Conservation (phyloP, 352 stramenopile species). For the Phytophthora hybrid region DNA sequence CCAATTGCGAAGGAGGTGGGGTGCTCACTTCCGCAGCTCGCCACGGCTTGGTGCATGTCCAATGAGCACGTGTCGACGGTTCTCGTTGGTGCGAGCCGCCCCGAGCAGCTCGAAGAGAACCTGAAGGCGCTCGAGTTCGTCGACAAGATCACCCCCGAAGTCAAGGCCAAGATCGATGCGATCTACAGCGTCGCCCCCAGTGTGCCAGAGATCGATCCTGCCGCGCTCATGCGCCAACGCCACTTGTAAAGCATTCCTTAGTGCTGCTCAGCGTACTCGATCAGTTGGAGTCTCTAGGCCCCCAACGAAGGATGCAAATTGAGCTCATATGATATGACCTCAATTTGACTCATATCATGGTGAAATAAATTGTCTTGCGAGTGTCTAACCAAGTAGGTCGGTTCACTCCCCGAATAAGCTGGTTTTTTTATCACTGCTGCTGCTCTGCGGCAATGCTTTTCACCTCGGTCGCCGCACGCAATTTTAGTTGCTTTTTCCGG, state of each 20-base stretch:
- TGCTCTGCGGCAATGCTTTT: no score
- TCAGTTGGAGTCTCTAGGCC: no score
- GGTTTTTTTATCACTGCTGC: no score
- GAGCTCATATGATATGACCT: no score
- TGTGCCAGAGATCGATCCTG: background rate
- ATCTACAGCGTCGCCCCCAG: background rate
- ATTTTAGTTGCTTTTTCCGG: no score
- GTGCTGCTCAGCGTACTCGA: no score
- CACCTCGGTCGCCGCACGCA: no score
- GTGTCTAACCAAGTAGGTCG: no score
- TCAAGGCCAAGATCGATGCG: constrained; percentile 6
- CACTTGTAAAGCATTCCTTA: background rate
- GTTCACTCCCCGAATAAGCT: no score
- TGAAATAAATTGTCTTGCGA: no score
- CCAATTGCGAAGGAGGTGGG: constrained; percentile 10
- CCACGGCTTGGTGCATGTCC: constrained; percentile 5
- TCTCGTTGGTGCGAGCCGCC: constrained; percentile 3
- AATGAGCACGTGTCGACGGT: constrained; percentile 14
- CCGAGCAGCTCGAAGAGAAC: constrained; percentile 9
- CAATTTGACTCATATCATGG: no score
- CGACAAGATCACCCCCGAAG: constrained; percentile 3
- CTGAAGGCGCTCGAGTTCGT: constrained; percentile 1
- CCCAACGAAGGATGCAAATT: no score
- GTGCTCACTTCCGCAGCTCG: background rate
- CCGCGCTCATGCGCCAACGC: background rate